Conservation (phyloP, 129 eudicot genomes). For the Daucus carota region DNA sequence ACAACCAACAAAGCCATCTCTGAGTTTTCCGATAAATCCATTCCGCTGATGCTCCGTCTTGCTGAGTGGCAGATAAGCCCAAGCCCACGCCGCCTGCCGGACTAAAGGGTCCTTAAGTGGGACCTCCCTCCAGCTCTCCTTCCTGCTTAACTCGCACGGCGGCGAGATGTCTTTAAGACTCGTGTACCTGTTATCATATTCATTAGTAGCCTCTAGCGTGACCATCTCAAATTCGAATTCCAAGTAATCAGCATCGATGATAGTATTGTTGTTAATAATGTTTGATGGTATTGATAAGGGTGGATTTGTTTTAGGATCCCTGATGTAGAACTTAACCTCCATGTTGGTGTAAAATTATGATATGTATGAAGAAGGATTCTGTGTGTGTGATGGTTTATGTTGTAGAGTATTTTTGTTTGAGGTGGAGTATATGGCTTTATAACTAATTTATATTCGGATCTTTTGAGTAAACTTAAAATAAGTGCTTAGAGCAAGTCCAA, state of each 20-base stretch:
- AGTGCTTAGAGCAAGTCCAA: too few relatives aligned
- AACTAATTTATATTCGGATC: too few relatives aligned
- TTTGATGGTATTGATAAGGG: background rate
- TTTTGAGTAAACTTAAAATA: too few relatives aligned
- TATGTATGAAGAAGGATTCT: background rate
- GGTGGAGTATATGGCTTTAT: too few relatives aligned
- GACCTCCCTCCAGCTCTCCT: constrained; percentile 8
- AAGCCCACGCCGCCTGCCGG: constrained; percentile 10
- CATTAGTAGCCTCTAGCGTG: background rate
- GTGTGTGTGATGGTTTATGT: too few relatives aligned
- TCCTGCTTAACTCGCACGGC: too few relatives aligned
- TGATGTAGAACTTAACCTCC: background rate
- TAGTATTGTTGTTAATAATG: background rate
- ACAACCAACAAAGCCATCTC: background rate
- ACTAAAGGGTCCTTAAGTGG: constrained; percentile 5
- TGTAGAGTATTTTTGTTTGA: too few relatives aligned
- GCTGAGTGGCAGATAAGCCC: constrained; percentile 1
- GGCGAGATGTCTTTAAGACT: background rate
- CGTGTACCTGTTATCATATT: background rate
- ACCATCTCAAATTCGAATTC: constrained; percentile 1
- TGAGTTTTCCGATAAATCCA: background rate
- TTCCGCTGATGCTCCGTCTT: background rate
- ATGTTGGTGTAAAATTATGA: background rate
- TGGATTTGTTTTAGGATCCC: background rate
- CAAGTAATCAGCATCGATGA: background rate